A percentile compares a stretch with the other conserved stretches of the same genome.
Evolutionary conservation across 345 rosid genomes (phyloP).

Genomic region (Geranium rotundifolium): DNA sequence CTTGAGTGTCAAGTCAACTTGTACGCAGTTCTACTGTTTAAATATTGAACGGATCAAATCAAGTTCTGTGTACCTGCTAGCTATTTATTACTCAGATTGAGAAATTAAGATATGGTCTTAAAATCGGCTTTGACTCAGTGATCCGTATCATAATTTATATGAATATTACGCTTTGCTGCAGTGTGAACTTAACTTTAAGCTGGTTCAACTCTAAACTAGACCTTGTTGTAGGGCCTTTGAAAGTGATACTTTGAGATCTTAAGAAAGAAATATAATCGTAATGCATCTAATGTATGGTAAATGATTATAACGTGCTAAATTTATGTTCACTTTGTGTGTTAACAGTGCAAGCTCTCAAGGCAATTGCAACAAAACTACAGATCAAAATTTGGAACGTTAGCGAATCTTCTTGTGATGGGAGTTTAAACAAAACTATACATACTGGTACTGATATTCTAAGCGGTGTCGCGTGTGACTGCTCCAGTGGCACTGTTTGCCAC

Average conservation of each 20-base stretch:
- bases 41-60: too few species aligned
- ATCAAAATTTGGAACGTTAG: constrained; percentile 17
- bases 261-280: not conserved
- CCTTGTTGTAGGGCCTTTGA: too few species aligned
- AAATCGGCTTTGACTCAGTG: too few species aligned
- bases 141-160: not conserved
- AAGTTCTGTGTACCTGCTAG: too few species aligned
- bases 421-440: constrained; percentile 14
- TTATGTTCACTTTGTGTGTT: not conserved
- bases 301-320: too few species aligned
- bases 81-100: too few species aligned
- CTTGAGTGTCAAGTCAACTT: not conserved
- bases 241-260: not conserved
- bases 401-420: constrained; percentile 34
- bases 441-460: not conserved
- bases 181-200: too few species aligned
- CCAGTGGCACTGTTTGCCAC: constrained; percentile 31
- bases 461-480: constrained; percentile 45
- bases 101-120: too few species aligned
- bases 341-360: constrained; percentile 40
- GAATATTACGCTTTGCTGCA: not conserved
- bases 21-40: not conserved
- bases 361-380: constrained; percentile 33
- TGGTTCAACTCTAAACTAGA: not conserved
- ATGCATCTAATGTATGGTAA: too few species aligned